Evolutionary conservation across 2,329 filamentous ascomycete genomes (phyloP), one percentile per base, ranked within the genome.

Genomic region (Colletotrichum cereale): DNA sequence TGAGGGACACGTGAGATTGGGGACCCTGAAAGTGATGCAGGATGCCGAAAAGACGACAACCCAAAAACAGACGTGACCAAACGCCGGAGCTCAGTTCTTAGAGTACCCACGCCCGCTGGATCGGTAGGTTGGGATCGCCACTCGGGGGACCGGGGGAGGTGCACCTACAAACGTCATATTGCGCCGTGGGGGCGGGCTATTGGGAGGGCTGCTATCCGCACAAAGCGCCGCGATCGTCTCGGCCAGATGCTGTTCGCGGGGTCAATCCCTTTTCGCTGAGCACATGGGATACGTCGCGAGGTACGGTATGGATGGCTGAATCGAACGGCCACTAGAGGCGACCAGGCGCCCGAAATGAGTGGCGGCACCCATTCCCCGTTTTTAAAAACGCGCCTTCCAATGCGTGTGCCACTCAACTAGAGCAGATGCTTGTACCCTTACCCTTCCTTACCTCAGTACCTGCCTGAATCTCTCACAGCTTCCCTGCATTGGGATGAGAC

Each of bases 131-230:
- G 48, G 38, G 21, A 63, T 53, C 69, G 69, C 69, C 65, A 69
- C 65, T 44, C 69, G 53, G 60, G 69, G 21, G 53, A 31, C 65
- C 66, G 58, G 69, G 69, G 69, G 53, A 50, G 50, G 53, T 40
- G 65, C 34, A 12, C 26, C 65, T 60, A 10, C 60, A 31, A 60
- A 72, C 69, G 69, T 68, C 69, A 72, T 72, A 42, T 63, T 42
- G 53, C 31, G 53, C 58, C 48, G 36, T 38, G 60, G 29, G 42
- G n/a, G n/a, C n/a, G n/a, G 56, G 31, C 26, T 12, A 29, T 5
- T n/a, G 14, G 36, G 31, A 69, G 67, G 62, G 31, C 5, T 36
- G 44, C 48, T 40, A 48, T 58, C 66, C 66, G 47, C 68, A 60
- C 34, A 42, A 50, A 26, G 31, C 50, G 36, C 42, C 38, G 34